Conservation (phyloP, 495 filamentous ascomycete genomes). For the Xylaria sp. region DNA sequence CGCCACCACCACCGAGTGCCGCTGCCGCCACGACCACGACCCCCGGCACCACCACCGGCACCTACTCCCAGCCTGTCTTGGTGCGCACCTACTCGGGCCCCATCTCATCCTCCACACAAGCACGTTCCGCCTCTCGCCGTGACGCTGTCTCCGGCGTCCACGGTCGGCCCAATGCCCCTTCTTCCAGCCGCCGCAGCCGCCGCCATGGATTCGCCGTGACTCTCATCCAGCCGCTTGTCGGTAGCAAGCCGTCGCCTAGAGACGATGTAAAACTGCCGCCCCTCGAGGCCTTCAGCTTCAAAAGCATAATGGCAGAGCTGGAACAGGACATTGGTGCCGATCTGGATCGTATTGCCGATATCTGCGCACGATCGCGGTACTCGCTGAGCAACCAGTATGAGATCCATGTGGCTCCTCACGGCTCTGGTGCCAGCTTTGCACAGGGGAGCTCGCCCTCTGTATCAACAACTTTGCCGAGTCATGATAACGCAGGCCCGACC, state of each 20-base stretch:
- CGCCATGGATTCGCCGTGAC: slow-evolving; percentile 30
- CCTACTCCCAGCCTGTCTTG: slow-evolving; percentile 63
- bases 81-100: slow-evolving; percentile 61
- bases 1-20: too few relatives aligned
- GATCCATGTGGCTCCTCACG: slow-evolving; percentile 63
- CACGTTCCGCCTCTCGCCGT: slow-evolving; percentile 18
- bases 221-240: slow-evolving; percentile 42
- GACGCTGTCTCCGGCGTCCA: slow-evolving; percentile 24
- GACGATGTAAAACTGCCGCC: slow-evolving; percentile 52
- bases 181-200: slow-evolving; percentile 21
- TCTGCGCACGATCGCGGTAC: slow-evolving; percentile 62
- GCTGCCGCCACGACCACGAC: slow-evolving; percentile 49
- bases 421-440: slow-evolving; percentile 51
- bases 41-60: slow-evolving; percentile 47
- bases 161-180: slow-evolving; percentile 22
- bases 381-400: slow-evolving; percentile 66
- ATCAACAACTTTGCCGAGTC: slow-evolving; percentile 31
- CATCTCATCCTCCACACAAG: slow-evolving; percentile 33
- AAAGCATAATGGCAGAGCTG: slow-evolving; percentile 61
- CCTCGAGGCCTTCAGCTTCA: slow-evolving; percentile 65
- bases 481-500: slow-evolving; percentile 46
- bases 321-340: slow-evolving; percentile 53
- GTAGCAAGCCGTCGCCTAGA: slow-evolving; percentile 31
- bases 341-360: slow-evolving; percentile 64
- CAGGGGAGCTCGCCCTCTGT: slow-evolving; percentile 19